Conservation (phyloP, 768 basidiomycete genomes). For the Sistotremastrum suecicum region DNA sequence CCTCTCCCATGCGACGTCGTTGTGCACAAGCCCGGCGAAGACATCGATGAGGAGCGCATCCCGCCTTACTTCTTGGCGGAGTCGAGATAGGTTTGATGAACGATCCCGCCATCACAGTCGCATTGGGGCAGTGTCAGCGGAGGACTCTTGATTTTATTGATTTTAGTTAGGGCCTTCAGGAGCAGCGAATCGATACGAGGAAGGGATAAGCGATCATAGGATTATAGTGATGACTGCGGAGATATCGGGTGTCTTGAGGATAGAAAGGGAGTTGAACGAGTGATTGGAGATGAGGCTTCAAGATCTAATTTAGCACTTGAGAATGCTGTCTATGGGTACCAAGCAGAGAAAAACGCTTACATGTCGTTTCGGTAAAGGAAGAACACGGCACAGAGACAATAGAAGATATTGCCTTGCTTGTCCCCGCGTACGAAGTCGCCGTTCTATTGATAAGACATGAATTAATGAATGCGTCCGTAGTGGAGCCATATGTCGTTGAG, state of each 20-base stretch:
- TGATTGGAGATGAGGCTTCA: slow-evolving; percentile 28
- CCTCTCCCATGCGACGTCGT: slow-evolving; percentile 52
- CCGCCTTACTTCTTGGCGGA: slow-evolving; percentile 28
- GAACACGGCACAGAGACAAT: slow-evolving; percentile 57
- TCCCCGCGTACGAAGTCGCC: too few species aligned
- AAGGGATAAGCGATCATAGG: slow-evolving; percentile 57
- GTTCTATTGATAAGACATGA: too few species aligned
- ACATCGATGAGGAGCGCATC: slow-evolving; percentile 51
- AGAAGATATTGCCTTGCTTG: slow-evolving; percentile 54
- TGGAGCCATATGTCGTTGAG: too few species aligned
- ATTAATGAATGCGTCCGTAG: too few species aligned
- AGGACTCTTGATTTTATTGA: slow-evolving; percentile 48
- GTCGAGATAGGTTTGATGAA: slow-evolving; percentile 36
- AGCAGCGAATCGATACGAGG: too few species aligned
- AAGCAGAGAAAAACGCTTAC: slow-evolving; percentile 22
- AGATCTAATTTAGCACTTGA: too few species aligned
- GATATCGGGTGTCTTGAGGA: slow-evolving; percentile 50
- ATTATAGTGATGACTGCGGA: slow-evolving; percentile 54
- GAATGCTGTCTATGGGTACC: neutral
- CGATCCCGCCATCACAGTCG: slow-evolving; percentile 53
- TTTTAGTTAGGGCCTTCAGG: too few species aligned
- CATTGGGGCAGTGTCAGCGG: slow-evolving; percentile 64
- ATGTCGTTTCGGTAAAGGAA: slow-evolving; percentile 63
- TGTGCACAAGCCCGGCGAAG: slow-evolving; percentile 58
- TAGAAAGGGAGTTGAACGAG: too few species aligned